These are phyloP conservation scores for Fusarium nematophilum DNA, from an alignment of 2,329 filamentous ascomycete species.

Conservation along the genomic window DNA sequence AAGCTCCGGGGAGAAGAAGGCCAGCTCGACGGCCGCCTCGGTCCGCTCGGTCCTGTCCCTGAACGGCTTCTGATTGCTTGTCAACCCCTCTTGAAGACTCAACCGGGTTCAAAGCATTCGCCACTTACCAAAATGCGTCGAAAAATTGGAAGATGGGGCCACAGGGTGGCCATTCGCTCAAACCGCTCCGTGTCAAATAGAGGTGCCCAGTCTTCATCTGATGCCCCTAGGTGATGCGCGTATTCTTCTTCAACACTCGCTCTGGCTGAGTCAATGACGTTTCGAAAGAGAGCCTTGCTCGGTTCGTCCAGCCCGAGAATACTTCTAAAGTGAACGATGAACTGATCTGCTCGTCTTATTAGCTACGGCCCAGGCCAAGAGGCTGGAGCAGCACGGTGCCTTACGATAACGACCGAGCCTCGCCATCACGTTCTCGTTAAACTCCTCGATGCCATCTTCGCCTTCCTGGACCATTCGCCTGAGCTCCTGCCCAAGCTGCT, in stretches of 20 bases:
- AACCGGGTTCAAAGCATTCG: too few species aligned
- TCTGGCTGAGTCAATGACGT: not conserved
- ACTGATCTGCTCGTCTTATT: constrained; percentile 7
- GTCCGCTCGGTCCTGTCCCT: not conserved
- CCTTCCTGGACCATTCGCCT: constrained; percentile 11
- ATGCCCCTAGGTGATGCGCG: constrained; percentile 6
- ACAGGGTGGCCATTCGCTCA: not conserved
- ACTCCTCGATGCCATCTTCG: constrained; percentile 11
- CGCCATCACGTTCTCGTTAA: not conserved
- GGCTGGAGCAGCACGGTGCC: not conserved
- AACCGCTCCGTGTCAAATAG: constrained; percentile 6
- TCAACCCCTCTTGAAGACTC: not conserved
- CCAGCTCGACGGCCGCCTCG: not conserved
- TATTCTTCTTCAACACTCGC: constrained; percentile 7
- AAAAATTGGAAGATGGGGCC: not conserved
- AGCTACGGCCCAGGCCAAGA: not conserved
- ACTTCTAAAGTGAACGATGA: constrained; percentile 5
- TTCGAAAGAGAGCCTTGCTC: not conserved
- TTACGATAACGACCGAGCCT: constrained; percentile 20
- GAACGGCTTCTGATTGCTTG: constrained; percentile 1
- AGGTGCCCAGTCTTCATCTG: constrained; percentile 10
- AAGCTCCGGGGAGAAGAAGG: not conserved
- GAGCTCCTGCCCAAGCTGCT: constrained; percentile 2
- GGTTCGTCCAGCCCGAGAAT: constrained; percentile 11
- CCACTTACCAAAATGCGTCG: constrained; percentile 11